These are phyloP conservation scores for Solanum medicagineum DNA, from an alignment of 257 asterid species.

Conservation along the genomic window DNA sequence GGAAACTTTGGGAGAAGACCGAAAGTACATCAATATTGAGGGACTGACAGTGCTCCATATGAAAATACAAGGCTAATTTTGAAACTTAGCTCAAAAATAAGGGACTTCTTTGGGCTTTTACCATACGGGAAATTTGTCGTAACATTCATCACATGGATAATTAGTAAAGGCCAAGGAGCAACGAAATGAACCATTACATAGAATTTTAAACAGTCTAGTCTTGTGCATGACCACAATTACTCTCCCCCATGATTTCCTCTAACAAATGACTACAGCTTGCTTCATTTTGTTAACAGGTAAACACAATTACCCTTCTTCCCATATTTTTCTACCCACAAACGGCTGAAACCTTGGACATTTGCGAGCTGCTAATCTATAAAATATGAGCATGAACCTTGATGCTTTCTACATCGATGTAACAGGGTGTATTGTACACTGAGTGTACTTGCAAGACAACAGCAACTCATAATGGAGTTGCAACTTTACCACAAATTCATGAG, in stretches of 20 bases:
- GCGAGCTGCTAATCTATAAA: neutral
- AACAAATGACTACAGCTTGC: neutral
- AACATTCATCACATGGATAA: neutral
- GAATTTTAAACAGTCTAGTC: neutral
- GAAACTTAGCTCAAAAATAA: too few relatives aligned
- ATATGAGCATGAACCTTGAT: neutral
- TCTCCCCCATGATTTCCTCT: neutral
- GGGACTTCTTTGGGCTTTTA: neutral
- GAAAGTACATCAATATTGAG: neutral
- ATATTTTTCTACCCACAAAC: too few relatives aligned
- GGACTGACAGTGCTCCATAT: neutral
- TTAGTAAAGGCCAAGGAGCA: neutral
- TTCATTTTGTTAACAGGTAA: neutral
- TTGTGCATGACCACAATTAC: neutral
- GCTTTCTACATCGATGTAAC: neutral
- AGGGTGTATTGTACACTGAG: neutral
- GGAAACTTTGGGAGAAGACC: neutral
- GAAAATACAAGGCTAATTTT: neutral
- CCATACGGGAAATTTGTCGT: neutral
- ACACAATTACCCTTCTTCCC: neutral
- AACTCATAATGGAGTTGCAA: neutral
- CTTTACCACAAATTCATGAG: slow-evolving; percentile 2
- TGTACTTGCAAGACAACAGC: too few relatives aligned
- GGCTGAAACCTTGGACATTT: neutral
- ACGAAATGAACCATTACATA: neutral